phyloP scores from a whole-genome alignment of 2,329 filamentous ascomycete genomes.

The Penicillium sp. region DNA sequence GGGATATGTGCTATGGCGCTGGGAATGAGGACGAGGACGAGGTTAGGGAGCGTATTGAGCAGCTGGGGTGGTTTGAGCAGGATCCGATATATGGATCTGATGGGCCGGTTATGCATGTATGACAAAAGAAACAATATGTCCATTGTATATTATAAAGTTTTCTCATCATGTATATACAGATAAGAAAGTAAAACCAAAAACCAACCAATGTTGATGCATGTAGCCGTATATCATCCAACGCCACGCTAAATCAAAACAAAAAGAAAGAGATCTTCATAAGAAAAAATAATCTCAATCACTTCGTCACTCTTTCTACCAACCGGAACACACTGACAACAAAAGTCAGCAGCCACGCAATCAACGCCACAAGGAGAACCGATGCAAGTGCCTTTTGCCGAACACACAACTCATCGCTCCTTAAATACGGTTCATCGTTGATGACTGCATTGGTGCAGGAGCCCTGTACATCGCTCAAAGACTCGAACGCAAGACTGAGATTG shows the following conservation, averaged over 20 bases:
- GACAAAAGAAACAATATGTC: conserved; percentile 4
- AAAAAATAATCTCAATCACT: conserved; percentile 4
- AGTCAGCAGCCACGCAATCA: conserved; percentile 86
- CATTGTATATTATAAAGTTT: neutral
- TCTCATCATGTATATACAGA: neutral
- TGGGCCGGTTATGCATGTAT: conserved; percentile 47
- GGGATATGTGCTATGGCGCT: conserved; percentile 70
- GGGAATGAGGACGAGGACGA: conserved; percentile 55
- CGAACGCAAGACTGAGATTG: conserved; percentile 85
- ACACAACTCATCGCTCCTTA: conserved; percentile 52
- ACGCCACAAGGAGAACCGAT: conserved; percentile 71
- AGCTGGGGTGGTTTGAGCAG: conserved; percentile 54
- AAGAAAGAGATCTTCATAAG: neutral
- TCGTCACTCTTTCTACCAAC: conserved; percentile 34
- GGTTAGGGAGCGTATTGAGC: conserved; percentile 47
- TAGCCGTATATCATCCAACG: neutral
- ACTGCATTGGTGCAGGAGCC: conserved; percentile 54
- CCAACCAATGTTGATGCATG: neutral
- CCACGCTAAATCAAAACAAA: conserved; percentile 9
- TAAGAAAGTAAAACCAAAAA: conserved; percentile 1
- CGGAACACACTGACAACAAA: conserved; percentile 82
- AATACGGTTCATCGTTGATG: conserved; percentile 31
- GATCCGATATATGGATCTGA: conserved; percentile 59
- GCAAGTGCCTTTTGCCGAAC: conserved; percentile 66
- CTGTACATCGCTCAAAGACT: conserved; percentile 64